Base-by-base conservation (phyloP, 2,329 filamentous ascomycete genomes). In the Ophiostoma himal-ulmi region DNA sequence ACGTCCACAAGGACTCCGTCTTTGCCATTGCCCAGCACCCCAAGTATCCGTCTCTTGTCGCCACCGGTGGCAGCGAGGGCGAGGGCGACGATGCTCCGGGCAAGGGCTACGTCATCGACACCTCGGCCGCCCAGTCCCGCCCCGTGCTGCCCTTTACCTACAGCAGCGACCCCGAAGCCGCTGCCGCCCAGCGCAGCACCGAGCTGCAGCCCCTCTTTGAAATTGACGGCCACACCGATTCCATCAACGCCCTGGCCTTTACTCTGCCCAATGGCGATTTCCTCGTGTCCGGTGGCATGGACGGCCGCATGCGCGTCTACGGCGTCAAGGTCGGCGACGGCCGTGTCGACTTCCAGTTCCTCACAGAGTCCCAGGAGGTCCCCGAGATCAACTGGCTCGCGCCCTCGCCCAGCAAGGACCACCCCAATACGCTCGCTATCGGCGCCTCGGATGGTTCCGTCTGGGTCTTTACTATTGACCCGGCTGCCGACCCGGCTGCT, bases 21-120 rank as follows among this genome's bases (percentile, higher is more conserved):
- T 99, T 97, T 83, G 89, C 92, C 80, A 95, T 99, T 78, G 93
- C 94, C 22, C 93, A 97, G 78, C 95, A 99, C 79, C 95, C 95
- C 4, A 83, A 88, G 7, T 85, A 91, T 77, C 88, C 90, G 6
- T 84, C 89, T 26, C 88, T 98, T 72, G 84, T 98, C 72, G 91
- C 94, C 3, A 97, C 95, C 0, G 95, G 95, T 72, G 95, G 94
- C 74, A 86, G 85, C 70, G 88, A 88, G 70, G 86, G 86, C 65
- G 81, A 84, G 17, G 80, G 79, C 52, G 86, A 88, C 74, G 84
- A 88, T 70, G 84, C 85, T 0, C 86, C 86, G 0, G 95, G 97
- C 72, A 89, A 90, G 26, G 94, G 92, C 69, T 97, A 94, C 81
- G 86, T 99, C 17, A 89, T 96, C 78, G 91, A 97, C 79, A 88